Conservation (phyloP, 495 filamentous ascomycete species). For the Annulohypoxylon stygium region DNA sequence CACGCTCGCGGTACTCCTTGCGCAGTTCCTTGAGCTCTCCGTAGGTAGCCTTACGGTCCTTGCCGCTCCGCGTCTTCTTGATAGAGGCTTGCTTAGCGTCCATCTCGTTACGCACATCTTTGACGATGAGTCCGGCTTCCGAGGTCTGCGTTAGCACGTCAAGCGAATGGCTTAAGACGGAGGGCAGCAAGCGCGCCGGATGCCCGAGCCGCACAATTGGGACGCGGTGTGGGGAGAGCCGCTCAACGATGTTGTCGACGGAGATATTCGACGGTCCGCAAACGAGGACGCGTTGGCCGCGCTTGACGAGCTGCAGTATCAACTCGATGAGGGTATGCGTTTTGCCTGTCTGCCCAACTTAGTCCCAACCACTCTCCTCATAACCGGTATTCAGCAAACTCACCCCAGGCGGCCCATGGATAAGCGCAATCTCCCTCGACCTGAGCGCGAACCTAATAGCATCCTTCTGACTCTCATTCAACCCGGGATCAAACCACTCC, state of each 20-base stretch:
- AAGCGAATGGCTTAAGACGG: slow-evolving; percentile 87
- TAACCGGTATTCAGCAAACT: slow-evolving; percentile 35
- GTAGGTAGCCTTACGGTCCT: slow-evolving; percentile 86
- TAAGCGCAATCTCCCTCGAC: slow-evolving; percentile 86
- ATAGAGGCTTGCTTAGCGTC: slow-evolving; percentile 91
- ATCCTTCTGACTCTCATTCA: slow-evolving; percentile 93
- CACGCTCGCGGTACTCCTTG: slow-evolving; percentile 89
- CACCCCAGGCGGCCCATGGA: slow-evolving; percentile 92
- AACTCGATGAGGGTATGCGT: slow-evolving; percentile 97
- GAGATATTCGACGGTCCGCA: slow-evolving; percentile 97
- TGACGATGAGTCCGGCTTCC: slow-evolving; percentile 89
- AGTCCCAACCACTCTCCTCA: neutral
- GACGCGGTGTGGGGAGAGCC: slow-evolving; percentile 83
- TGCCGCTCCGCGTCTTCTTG: slow-evolving; percentile 83
- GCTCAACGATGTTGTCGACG: slow-evolving; percentile 98
- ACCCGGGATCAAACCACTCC: slow-evolving; percentile 79
- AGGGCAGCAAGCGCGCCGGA: slow-evolving; percentile 90
- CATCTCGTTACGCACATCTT: slow-evolving; percentile 92
- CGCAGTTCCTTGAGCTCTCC: slow-evolving; percentile 84
- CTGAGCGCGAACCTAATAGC: slow-evolving; percentile 90
- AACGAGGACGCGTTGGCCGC: slow-evolving; percentile 81
- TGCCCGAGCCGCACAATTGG: slow-evolving; percentile 93
- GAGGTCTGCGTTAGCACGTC: slow-evolving; percentile 94
- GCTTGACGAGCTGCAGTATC: slow-evolving; percentile 84
- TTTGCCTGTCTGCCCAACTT: slow-evolving; percentile 78